phyloP scores from a whole-genome alignment of 441 rosid genomes.

The Adansonia grandidieri region DNA sequence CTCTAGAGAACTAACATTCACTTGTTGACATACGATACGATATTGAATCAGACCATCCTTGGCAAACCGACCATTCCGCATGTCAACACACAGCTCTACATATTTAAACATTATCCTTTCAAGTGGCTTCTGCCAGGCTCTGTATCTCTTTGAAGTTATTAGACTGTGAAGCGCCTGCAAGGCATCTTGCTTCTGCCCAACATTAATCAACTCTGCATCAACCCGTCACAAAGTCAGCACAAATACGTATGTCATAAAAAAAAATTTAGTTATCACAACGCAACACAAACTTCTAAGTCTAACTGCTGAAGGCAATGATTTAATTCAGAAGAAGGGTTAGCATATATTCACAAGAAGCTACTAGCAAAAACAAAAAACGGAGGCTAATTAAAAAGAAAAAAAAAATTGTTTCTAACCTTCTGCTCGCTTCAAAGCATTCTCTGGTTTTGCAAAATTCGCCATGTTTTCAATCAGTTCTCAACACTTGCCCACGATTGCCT shows the following conservation, averaged over 20 bases:
- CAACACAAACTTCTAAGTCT: background rate
- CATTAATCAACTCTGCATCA: conserved; percentile 83
- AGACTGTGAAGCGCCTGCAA: conserved; percentile 88
- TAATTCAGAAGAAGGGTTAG: background rate
- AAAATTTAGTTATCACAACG: background rate
- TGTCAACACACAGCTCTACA: conserved; percentile 92
- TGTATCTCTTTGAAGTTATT: conserved; percentile 88
- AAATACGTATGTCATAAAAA: background rate
- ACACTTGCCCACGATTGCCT: conserved; percentile 12
- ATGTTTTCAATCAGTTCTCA: conserved; percentile 42
- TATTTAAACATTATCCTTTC: conserved; percentile 95
- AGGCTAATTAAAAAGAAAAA: background rate
- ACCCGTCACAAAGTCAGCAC: conserved; percentile 2
- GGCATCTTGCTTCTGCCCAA: conserved; percentile 99
- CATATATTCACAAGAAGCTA: conserved; percentile 5
- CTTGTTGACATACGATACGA: conserved; percentile 95
- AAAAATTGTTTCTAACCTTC: conserved; percentile 57
- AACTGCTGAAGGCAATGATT: background rate
- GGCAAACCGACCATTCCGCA: conserved; percentile 92
- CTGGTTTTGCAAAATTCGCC: conserved; percentile 87
- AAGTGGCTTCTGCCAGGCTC: conserved; percentile 94
- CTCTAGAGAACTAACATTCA: conserved; percentile 93
- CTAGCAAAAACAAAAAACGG: background rate
- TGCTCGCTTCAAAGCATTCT: conserved; percentile 93
- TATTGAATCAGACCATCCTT: conserved; percentile 98